These are phyloP conservation scores for Cucumis hystrix DNA, from an alignment of 306 rosid genomes.

Conservation along the genomic window DNA sequence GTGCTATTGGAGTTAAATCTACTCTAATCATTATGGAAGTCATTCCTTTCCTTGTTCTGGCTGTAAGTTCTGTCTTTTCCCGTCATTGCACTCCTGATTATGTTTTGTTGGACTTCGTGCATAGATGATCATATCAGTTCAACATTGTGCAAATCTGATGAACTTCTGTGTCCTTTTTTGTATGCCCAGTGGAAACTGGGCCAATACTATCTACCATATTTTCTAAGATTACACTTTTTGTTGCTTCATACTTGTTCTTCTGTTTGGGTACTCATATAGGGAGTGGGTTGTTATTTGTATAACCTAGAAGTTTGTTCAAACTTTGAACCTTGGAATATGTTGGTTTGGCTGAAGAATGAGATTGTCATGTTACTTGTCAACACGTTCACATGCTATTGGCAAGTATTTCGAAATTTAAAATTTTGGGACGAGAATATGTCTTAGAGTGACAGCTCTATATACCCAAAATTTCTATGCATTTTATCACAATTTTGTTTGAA, in stretches of 20 bases:
- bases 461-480: background rate
- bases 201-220: background rate
- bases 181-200: background rate
- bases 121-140: background rate
- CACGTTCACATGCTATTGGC: background rate
- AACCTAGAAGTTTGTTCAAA: background rate
- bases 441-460: background rate
- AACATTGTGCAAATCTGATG: background rate
- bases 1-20: conserved; percentile 86
- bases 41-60: conserved; percentile 95
- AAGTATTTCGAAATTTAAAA: background rate
- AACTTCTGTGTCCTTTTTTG: background rate
- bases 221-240: background rate
- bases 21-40: conserved; percentile 97
- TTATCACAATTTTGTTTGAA: background rate
- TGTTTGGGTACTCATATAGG: background rate
- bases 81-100: background rate
- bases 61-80: conserved; percentile 51
- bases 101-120: background rate
- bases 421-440: background rate
- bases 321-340: background rate
- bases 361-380: background rate
- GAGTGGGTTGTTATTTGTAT: background rate
- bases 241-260: background rate
- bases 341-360: background rate